Base-by-base conservation (phyloP, 768 basidiomycete genomes). In the Lactarius trivialis region DNA sequence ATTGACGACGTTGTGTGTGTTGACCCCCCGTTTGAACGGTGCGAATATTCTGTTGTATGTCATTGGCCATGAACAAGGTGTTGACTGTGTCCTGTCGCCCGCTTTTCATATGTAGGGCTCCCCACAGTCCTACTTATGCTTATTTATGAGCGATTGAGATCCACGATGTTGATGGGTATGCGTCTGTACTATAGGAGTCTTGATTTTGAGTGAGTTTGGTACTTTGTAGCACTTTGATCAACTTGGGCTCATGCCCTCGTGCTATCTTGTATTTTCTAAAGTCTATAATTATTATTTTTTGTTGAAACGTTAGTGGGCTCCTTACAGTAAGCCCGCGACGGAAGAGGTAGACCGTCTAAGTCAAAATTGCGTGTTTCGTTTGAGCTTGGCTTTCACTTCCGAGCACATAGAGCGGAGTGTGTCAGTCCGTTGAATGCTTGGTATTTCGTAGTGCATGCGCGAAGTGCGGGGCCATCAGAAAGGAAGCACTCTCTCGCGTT, bases 1-100 rank as follows among this genome's bases (percentile, higher is more conserved):
- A 78, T 90, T 51, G 81, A 80, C 17, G 82, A 82, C 33, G 85
- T 89, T 1, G 74, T 80, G 30, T 86, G 83, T 66, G 79, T 81
- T 11, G 87, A 89, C 63, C 79, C 83, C 21, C 69, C 79, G 51
- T 81, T 77, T 70, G 85, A 76, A 60, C 70, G 77, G 72, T 78
- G 64, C 65, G 72, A 55, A 55, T 58, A 43, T 65, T 64, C 67
- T 63, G 52, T 64, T 64, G 56, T 64, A 41, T 65, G 57, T 58
- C 61, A 65, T n/a, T 65, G 64, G 64, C 57, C 61, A 21, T 65
- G 61, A 65, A 41, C 19, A 11, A 19, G 57, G 53, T 55, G 54
- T 65, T 65, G 53, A 66, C 56, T 59, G 19, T 56, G 37, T 36
- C 56, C 45, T 36, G 50, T 49, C 49, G 66, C 52, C 59, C 56